Evolutionary conservation across 164 flowering plant species (phyloP), one percentile per base, ranked within the genome.

Genomic region (Paratinospora sagittata): DNA sequence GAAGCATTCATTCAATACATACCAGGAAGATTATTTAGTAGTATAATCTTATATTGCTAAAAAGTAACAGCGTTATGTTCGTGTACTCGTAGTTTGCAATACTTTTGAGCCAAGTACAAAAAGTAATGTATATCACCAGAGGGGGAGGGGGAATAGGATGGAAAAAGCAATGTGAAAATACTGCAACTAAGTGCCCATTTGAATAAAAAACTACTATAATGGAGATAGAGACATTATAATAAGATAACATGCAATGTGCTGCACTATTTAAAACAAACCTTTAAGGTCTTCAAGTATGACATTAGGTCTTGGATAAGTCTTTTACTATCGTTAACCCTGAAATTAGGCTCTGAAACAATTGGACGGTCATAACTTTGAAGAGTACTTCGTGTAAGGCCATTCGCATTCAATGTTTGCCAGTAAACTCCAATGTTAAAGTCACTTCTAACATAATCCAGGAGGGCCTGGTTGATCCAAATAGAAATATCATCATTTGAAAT

Each of bases 291-390:
- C 74, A 77, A 74, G 73, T 77, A 77, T 67, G 80, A 74, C 5
- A 69, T 70, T 26, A 77, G 80, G 69, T 77, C 80, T 17, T 72
- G 66, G 60, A 71, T 67, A 74, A 77, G 80, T 36, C 80, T 77
- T 27, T 68, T 76, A 36, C 64, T 77, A 47, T 71, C 55, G 17
- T 74, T 72, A 65, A 69, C 66, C 71, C 72, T 74, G 72, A 77
- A 68, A 63, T 27, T 72, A 67, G 80, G 80, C 52, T 74, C 80
- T 27, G 80, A 77, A 36, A 77, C 74, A 74, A 77, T 77, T 67
- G 80, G 77, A 43, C 74, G 77, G 69, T 77, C 80, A 77, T 77
- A 77, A 74, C 80, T 77, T 64, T 68, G 74, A 27, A 74, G 68
- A 13, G 62, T 77, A 30, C 41, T 27, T 68, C 64, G 74, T 30